phyloP scores from a whole-genome alignment of 2,329 filamentous ascomycete species.

The Sarocladiaceae sp. region DNA sequence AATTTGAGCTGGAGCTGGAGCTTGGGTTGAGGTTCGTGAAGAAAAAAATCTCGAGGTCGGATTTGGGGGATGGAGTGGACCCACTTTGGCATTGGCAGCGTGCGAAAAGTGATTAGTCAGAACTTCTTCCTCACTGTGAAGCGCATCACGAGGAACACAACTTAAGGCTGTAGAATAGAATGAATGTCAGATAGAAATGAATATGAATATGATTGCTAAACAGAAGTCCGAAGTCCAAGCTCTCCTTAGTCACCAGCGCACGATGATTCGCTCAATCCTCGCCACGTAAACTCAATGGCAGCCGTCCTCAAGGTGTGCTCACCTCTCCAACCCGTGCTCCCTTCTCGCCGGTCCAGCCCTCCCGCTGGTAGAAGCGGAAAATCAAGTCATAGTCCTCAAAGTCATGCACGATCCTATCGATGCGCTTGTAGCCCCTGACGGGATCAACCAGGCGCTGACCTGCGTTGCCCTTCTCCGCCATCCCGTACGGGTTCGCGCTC shows the following conservation, averaged over 20 bases:
- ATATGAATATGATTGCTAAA: neutral
- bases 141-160: no score
- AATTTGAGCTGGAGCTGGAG: constrained; percentile 2
- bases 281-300: neutral
- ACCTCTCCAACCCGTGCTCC: constrained; percentile 49
- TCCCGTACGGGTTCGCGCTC: constrained; percentile 34
- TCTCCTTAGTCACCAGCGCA: no score
- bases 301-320: constrained; percentile 10
- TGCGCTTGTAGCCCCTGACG: constrained; percentile 77
- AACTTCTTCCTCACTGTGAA: no score
- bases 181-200: neutral
- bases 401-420: constrained; percentile 95
- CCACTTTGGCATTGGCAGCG: constrained; percentile 1
- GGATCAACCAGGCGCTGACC: constrained; percentile 60
- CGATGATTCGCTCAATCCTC: no score
- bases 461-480: constrained; percentile 27
- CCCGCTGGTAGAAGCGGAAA: constrained; percentile 91
- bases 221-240: no score
- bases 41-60: constrained; percentile 7
- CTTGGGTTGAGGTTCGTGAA: neutral
- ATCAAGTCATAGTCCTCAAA: constrained; percentile 96
- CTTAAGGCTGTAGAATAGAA: no score
- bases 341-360: constrained; percentile 61
- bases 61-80: neutral
- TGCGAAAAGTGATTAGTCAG: neutral